Evolutionary conservation across 1,139 yeast species (phyloP).

Genomic region (Sugiyamaella grinbergsii): DNA sequence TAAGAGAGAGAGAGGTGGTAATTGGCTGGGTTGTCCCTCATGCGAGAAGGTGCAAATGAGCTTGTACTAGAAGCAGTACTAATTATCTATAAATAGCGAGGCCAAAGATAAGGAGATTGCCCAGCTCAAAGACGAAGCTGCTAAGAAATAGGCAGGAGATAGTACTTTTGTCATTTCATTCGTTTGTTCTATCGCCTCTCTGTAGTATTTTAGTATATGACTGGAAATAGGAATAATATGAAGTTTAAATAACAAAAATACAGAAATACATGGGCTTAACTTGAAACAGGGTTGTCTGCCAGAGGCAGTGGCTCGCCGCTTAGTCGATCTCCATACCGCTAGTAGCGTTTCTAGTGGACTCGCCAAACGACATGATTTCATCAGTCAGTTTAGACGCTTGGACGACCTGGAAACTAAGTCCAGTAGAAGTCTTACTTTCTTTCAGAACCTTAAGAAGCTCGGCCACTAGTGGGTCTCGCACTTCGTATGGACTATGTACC

Average conservation of each 20-base stretch:
- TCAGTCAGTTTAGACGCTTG: conserved; percentile 33
- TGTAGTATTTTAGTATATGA: background rate
- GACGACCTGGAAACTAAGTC: conserved; percentile 38
- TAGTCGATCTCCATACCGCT: conserved; percentile 24
- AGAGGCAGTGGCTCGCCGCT: background rate
- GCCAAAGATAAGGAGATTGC: conserved; percentile 37
- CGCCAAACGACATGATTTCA: conserved; percentile 19
- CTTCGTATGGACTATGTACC: conserved; percentile 68
- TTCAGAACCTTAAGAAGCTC: conserved; percentile 32
- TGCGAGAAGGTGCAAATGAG: no score
- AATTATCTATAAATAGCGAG: conserved; percentile 22
- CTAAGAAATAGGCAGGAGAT: conserved; percentile 9
- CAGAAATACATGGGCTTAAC: background rate
- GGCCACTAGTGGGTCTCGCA: conserved; percentile 37
- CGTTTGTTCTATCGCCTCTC: background rate
- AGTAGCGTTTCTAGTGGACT: conserved; percentile 3
- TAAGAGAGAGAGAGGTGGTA: background rate
- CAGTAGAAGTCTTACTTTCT: conserved; percentile 31
- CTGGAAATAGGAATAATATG: background rate
- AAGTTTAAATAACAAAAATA: conserved; percentile 6
- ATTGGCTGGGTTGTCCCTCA: no score
- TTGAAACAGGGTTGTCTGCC: no score
- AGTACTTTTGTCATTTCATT: background rate
- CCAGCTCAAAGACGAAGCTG: conserved; percentile 43
- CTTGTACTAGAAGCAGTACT: background rate